Evolutionary conservation across 306 rosid genomes (phyloP).

Genomic region (Lathyrus tuberosus): DNA sequence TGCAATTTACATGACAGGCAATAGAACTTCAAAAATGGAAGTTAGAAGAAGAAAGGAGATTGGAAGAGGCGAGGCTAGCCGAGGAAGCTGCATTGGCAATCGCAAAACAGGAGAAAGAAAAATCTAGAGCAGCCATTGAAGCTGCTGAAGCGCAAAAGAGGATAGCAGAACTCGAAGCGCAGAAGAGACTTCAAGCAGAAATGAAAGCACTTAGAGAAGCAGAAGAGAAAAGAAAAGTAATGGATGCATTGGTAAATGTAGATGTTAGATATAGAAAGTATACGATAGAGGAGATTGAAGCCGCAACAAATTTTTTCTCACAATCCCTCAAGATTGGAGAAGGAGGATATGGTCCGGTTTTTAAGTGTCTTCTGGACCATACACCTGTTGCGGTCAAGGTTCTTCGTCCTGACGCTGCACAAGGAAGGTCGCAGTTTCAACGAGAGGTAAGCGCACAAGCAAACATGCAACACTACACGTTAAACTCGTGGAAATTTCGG

Average conservation of each 20-base stretch:
- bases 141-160: slow-evolving; percentile 87
- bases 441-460: slow-evolving; percentile 67
- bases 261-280: slow-evolving; percentile 80
- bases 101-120: slow-evolving; percentile 81
- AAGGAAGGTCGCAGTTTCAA: slow-evolving; percentile 88
- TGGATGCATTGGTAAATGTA: slow-evolving; percentile 53
- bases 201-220: slow-evolving; percentile 73
- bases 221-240: slow-evolving; percentile 67
- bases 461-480: too few species aligned
- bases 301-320: slow-evolving; percentile 69
- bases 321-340: slow-evolving; percentile 84
- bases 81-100: slow-evolving; percentile 82
- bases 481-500: too few species aligned
- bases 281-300: slow-evolving; percentile 82
- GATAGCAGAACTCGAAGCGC: slow-evolving; percentile 83
- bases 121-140: slow-evolving; percentile 87
- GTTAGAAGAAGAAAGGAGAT: slow-evolving; percentile 69
- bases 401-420: slow-evolving; percentile 95
- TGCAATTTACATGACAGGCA: slow-evolving; percentile 54
- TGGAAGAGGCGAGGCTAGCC: slow-evolving; percentile 75
- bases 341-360: slow-evolving; percentile 98
- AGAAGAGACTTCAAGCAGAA: slow-evolving; percentile 78
- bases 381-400: slow-evolving; percentile 90
- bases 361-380: slow-evolving; percentile 70
- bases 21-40: slow-evolving; percentile 89